phyloP scores from a whole-genome alignment of 192 early-diverging fungal species.

The Nowakowskiella sp. region DNA sequence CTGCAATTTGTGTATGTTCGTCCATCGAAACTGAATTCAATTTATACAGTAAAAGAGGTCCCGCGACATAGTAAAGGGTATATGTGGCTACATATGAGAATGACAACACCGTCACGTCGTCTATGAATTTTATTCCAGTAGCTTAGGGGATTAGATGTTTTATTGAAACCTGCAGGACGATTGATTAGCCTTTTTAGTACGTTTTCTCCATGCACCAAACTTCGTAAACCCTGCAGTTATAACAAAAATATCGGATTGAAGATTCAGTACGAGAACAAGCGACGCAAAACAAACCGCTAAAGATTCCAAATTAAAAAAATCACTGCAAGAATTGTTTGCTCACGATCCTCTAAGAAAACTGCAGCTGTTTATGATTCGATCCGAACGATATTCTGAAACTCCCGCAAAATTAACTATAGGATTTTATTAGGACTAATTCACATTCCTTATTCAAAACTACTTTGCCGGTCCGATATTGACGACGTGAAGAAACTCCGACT shows the following conservation, averaged over 20 bases:
- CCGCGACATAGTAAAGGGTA: constrained; percentile 31
- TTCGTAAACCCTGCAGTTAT: constrained; percentile 24
- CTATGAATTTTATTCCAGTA: constrained; percentile 47
- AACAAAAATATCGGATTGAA: constrained; percentile 41
- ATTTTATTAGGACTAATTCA: constrained; percentile 68
- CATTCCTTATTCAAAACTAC: constrained; percentile 81
- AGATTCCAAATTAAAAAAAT: constrained; percentile 10
- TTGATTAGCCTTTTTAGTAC: constrained; percentile 47
- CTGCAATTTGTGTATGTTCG: too few species aligned
- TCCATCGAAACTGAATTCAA: too few species aligned
- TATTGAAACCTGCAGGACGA: constrained; percentile 42
- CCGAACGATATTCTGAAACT: constrained; percentile 71
- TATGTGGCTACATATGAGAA: constrained; percentile 34
- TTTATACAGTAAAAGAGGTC: constrained; percentile 32
- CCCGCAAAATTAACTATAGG: constrained; percentile 47
- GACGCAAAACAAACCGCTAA: constrained; percentile 1
- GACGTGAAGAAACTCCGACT: constrained; percentile 46
- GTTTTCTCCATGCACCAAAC: constrained; percentile 42
- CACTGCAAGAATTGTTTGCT: constrained; percentile 30
- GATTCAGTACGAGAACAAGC: constrained; percentile 13
- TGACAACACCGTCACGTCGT: constrained; percentile 43
- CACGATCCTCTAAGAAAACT: constrained; percentile 69
- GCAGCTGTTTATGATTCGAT: constrained; percentile 53
- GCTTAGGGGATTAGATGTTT: constrained; percentile 35
- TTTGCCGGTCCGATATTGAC: constrained; percentile 73